Evolutionary conservation across 768 basidiomycete genomes (phyloP).

Genomic region (Hydnum rufescens): DNA sequence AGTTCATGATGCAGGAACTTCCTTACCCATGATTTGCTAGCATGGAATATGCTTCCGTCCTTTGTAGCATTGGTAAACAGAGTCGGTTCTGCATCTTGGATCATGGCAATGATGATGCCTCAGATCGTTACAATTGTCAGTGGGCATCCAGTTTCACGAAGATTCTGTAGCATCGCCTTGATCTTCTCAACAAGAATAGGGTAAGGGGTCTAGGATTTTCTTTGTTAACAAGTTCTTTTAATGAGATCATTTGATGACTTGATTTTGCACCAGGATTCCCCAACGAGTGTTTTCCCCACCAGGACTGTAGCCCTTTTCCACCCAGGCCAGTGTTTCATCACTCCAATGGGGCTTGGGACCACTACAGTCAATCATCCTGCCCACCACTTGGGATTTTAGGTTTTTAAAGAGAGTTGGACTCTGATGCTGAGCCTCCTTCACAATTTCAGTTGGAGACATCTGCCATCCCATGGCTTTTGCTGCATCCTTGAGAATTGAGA

Average conservation of each 20-base stretch:
- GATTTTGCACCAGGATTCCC: neutral
- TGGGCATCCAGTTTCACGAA: slow-evolving; percentile 13
- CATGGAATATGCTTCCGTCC: too few species aligned
- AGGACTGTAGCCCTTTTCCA: neutral
- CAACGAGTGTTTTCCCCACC: neutral
- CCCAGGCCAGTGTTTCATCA: neutral
- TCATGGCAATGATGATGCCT: slow-evolving; percentile 17
- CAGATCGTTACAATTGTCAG: slow-evolving; percentile 16
- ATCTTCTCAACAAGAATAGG: neutral
- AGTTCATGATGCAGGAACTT: too few species aligned
- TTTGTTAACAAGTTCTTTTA: neutral
- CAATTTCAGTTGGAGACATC: neutral
- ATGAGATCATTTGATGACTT: neutral
- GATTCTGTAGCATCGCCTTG: neutral
- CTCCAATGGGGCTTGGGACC: neutral
- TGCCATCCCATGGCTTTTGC: neutral
- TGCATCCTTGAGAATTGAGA: neutral
- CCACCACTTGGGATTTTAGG: neutral
- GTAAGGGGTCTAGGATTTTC: neutral
- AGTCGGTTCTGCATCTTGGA: slow-evolving; percentile 14
- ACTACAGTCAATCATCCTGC: neutral
- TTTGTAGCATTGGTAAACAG: too few species aligned
- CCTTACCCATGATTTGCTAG: too few species aligned
- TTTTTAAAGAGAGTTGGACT: neutral
- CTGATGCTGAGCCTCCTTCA: neutral